Evolutionary conservation across 2,329 filamentous ascomycete species (phyloP), one percentile per base, ranked within the genome.

Genomic region (Elsinoe fawcettii): DNA sequence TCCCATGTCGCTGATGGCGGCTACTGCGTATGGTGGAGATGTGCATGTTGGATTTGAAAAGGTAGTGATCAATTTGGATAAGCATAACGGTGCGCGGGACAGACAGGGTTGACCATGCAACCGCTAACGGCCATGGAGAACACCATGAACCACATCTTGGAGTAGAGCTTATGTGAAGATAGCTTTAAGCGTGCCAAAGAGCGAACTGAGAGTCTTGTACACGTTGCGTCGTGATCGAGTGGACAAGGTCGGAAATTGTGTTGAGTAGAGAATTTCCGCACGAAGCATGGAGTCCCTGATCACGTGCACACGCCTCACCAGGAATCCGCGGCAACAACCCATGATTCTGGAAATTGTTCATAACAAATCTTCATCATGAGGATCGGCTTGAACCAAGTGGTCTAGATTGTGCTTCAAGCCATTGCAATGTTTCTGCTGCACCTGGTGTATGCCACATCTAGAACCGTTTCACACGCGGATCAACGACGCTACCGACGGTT

Each of bases 21-120:
- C 20, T 25, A 18, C 41, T 25, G 14, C 20, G 49, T 37, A 37
- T 25, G 34, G 20, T n/a, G 32, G 11, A 30, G 49, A 37, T 16
- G n/a, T 20, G 34, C 18, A 18, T 30, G 34, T 53, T 11, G 30
- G 14, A 14, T 30, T 53, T 5, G 16, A 16, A 39, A 18, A 39
- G 34, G 30, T 36, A 36, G 18, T 20, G 32, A 34, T 53, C 49
- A 53, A 53, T 53, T 53, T 39, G 49, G 49, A 39, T 53, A 53
- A 37, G 30, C 30, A n/a, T 32, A 53, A 53, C 49, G 49, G 49
- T 25, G 32, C 25, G 30, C 49, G 34, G 49, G 32, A 18, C 14
- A 51, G 9, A 53, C 49, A 53, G 18, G 49, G 49, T 53, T 53
- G 49, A 53, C 49, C 49, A 53, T 23, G 25, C 49, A 53, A 53